Conservation (phyloP, 345 rosid genomes). For the Pistacia atlantica region DNA sequence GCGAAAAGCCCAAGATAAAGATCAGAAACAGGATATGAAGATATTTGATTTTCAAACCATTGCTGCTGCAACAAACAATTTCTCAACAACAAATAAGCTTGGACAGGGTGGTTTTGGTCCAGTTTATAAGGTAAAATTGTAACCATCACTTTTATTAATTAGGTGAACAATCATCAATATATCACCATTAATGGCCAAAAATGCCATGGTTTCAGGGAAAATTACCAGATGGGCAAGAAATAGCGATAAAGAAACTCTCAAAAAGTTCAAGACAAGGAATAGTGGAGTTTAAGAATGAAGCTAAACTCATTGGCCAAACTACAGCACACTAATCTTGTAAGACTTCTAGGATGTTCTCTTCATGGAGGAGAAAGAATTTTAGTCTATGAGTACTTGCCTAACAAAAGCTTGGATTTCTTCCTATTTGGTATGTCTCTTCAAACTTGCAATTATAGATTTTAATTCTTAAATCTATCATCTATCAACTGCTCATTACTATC, state of each 20-base stretch:
- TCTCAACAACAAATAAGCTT: not conserved
- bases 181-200: no score
- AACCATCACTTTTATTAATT: not conserved
- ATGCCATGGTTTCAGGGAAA: no score
- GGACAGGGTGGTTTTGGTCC: not conserved
- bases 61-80: conserved; percentile 5
- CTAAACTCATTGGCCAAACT: not conserved
- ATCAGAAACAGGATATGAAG: not conserved
- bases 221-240: not conserved
- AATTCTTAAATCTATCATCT: no score
- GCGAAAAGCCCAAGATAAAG: not conserved
- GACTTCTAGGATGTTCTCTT: conserved; percentile 12
- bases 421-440: not conserved
- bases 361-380: not conserved
- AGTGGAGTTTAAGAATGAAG: not conserved
- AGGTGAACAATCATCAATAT: not conserved
- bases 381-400: not conserved
- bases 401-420: conserved; percentile 9
- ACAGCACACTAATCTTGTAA: conserved; percentile 11
- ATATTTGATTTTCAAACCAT: conserved; percentile 12
- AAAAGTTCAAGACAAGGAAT: conserved; percentile 11
- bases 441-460: no score
- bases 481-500: not conserved
- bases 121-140: not conserved
- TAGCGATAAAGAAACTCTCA: conserved; percentile 8